Percentiles rank a stretch among this genome's conserved stretches.
phyloP scores from a whole-genome alignment of 345 rosid species.

The Eucalyptus shirleyi region DNA sequence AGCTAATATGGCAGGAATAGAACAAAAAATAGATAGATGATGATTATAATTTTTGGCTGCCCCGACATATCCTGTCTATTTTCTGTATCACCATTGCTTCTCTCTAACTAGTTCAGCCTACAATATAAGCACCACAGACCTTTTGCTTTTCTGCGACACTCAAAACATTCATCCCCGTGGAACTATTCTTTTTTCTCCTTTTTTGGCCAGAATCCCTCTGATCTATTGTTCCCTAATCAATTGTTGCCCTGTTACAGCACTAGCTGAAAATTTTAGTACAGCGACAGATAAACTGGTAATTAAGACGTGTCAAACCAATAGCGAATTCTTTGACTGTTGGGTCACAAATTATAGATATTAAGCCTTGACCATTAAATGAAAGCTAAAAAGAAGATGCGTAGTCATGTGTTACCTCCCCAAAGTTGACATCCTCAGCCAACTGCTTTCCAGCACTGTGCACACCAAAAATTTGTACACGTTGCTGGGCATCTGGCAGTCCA shows the following conservation, averaged over 20 bases:
- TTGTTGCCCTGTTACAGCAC: neutral
- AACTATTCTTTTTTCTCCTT: neutral
- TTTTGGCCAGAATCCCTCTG: neutral
- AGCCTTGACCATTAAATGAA: neutral
- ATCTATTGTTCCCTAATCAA: neutral
- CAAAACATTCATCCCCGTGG: neutral
- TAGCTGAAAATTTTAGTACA: neutral
- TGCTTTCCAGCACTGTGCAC: conserved; percentile 85
- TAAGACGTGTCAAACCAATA: neutral
- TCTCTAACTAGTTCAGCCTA: neutral
- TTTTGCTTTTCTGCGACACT: neutral
- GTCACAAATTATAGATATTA: neutral
- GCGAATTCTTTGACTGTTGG: neutral
- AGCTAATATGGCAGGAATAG: neutral
- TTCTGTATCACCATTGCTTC: neutral
- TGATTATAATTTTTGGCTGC: neutral
- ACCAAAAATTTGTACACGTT: conserved; percentile 81
- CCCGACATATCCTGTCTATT: neutral
- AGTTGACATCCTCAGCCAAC: conserved; percentile 81
- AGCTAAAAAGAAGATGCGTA: neutral
- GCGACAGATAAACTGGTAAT: neutral
- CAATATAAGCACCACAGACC: neutral
- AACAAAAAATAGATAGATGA: neutral
- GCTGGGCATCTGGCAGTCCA: conserved; percentile 91
- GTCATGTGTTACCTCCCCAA: conserved; percentile 35